phyloP scores from a whole-genome alignment of 306 rosid genomes.

The Pterocarpus macrocarpus region DNA sequence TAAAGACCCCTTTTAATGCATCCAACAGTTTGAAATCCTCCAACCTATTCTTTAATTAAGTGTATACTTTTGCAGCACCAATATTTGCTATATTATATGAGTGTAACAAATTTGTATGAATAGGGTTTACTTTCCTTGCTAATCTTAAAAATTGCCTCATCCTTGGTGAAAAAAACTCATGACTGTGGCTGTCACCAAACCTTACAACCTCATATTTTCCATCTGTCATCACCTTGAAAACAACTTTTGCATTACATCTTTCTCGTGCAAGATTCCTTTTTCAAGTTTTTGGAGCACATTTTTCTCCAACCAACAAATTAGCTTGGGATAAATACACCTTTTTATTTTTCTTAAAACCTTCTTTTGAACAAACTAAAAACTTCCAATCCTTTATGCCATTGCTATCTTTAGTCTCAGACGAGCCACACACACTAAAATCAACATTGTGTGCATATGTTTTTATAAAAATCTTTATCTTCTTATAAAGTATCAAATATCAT shows the following conservation, averaged over 20 bases:
- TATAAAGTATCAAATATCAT: neutral
- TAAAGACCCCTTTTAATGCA: neutral
- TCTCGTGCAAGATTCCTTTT: no score
- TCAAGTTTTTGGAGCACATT: no score
- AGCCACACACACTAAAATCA: no score
- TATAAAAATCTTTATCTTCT: neutral
- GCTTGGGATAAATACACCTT: neutral
- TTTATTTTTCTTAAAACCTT: neutral
- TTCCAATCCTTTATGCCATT: neutral
- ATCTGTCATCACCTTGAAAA: no score
- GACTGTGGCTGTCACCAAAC: no score
- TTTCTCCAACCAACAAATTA: no score
- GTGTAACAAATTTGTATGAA: neutral
- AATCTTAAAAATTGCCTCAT: no score
- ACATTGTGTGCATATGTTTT: neutral
- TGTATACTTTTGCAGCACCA: neutral
- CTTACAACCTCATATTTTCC: no score
- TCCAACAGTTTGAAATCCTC: neutral
- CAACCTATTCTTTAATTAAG: neutral
- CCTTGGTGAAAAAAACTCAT: no score
- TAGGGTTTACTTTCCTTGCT: neutral
- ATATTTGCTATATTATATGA: neutral
- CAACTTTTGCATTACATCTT: no score
- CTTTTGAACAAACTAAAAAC: slow-evolving; percentile 1
- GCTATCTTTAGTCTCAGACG: neutral